Percentiles rank a stretch among this genome's conserved stretches.
Conservation (phyloP, 2,329 filamentous ascomycete species). For the Aspergillus pseudoglaucus region DNA sequence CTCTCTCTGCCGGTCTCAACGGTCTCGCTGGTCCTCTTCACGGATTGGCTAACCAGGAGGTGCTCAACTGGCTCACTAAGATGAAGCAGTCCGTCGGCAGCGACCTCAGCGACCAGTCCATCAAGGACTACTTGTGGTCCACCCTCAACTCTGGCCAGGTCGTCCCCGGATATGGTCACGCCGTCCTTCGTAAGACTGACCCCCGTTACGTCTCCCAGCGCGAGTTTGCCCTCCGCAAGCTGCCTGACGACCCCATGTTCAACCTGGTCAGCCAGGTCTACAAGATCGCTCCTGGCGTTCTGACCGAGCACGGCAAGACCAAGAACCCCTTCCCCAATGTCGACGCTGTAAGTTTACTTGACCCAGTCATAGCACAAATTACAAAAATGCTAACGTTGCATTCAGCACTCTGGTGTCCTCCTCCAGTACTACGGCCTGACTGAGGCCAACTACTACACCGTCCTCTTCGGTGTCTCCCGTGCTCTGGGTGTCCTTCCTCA, state of each 20-base stretch:
- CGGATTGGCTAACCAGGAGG: constrained; percentile 99
- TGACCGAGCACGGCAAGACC: constrained; percentile 99
- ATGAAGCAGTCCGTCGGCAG: constrained; percentile 95
- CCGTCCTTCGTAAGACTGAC: constrained; percentile 98
- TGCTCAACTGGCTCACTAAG: constrained; percentile 97
- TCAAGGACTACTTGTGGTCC: constrained; percentile 98
- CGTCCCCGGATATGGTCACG: constrained; percentile 96
- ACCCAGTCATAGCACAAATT: neutral
- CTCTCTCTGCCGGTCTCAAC: constrained; percentile 91
- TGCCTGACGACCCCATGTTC: constrained; percentile 98
- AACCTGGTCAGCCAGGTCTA: constrained; percentile 99
- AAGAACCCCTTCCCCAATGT: constrained; percentile 99
- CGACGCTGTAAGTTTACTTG: constrained; percentile 56
- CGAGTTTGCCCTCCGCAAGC: constrained; percentile 88
- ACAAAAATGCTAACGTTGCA: constrained; percentile 8
- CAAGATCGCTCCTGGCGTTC: constrained; percentile 97
- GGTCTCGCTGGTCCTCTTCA: constrained; percentile 97
- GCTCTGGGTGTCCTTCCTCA: constrained; percentile 98
- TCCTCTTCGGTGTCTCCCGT: constrained; percentile 97
- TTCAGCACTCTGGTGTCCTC: constrained; percentile 86
- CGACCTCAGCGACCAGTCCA: constrained; percentile 91
- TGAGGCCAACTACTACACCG: constrained; percentile 99
- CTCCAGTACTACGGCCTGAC: constrained; percentile 99
- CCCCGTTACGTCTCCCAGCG: constrained; percentile 98
- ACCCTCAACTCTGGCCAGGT: constrained; percentile 94